Conservation (phyloP, 2,329 filamentous ascomycete species). For the Xylariales sp. region DNA sequence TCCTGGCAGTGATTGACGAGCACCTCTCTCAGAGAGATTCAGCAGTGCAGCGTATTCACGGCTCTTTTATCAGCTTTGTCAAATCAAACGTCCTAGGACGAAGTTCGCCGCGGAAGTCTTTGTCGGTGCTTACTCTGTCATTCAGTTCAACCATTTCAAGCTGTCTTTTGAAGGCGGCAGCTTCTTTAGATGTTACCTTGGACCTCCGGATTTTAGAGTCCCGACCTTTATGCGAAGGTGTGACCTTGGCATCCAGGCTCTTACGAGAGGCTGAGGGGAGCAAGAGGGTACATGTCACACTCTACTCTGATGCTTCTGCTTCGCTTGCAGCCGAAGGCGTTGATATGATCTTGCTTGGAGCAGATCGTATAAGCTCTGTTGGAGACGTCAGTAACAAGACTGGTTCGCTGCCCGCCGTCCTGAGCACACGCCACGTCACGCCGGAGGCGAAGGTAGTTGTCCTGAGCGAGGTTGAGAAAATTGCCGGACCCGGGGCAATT, state of each 20-base stretch:
- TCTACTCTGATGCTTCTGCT: slow-evolving; percentile 58
- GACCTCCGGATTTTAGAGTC: slow-evolving; percentile 62
- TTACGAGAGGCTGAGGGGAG: slow-evolving; percentile 19
- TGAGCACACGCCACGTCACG: slow-evolving; percentile 47
- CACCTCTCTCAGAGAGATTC: slow-evolving; percentile 13
- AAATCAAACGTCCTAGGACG: slow-evolving; percentile 13
- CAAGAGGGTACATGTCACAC: slow-evolving; percentile 31
- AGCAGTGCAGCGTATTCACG: slow-evolving; percentile 24
- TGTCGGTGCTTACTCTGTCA: slow-evolving; percentile 56
- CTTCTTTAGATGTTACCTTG: slow-evolving; percentile 31
- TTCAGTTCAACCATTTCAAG: slow-evolving; percentile 56
- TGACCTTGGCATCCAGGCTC: slow-evolving; percentile 45
- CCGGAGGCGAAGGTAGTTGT: slow-evolving; percentile 46
- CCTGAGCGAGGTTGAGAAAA: slow-evolving; percentile 57
- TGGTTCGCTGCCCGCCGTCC: slow-evolving; percentile 54
- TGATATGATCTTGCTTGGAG: slow-evolving; percentile 58
- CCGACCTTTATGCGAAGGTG: slow-evolving; percentile 61
- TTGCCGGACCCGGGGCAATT: slow-evolving; percentile 41
- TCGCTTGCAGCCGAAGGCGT: slow-evolving; percentile 47
- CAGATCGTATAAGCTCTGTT: slow-evolving; percentile 53
- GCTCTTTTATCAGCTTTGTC: slow-evolving; percentile 31
- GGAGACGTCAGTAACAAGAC: slow-evolving; percentile 65
- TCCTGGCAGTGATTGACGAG: slow-evolving; percentile 20
- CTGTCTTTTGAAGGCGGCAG: slow-evolving; percentile 39
- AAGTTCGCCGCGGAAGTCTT: slow-evolving; percentile 12